These are phyloP conservation scores for Apodospora peruviana DNA, from an alignment of 495 filamentous ascomycete genomes.

Conservation along the genomic window DNA sequence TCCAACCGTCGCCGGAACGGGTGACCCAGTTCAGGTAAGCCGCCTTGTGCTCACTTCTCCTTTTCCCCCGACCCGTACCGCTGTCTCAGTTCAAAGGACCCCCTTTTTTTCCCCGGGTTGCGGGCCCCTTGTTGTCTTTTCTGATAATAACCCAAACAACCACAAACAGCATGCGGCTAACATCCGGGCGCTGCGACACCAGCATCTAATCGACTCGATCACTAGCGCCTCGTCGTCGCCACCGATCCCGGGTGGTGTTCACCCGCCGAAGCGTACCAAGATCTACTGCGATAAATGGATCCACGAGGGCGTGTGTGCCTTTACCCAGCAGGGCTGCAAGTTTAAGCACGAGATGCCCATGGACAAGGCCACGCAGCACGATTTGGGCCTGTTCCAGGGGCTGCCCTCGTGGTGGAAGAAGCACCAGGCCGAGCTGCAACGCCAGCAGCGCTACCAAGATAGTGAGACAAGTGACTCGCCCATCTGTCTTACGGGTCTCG, in stretches of 20 bases:
- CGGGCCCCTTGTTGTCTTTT: not conserved
- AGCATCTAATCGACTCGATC: conserved; percentile 20
- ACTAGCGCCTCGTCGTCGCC: conserved; percentile 4
- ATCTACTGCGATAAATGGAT: conserved; percentile 86
- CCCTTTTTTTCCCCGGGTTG: not conserved
- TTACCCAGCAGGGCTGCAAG: conserved; percentile 75
- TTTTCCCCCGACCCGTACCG: no score
- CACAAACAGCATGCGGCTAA: conserved; percentile 10
- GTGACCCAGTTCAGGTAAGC: not conserved
- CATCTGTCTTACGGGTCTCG: not conserved
- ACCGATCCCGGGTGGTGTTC: not conserved
- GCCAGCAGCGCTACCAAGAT: conserved; percentile 3
- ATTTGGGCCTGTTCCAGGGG: conserved; percentile 56
- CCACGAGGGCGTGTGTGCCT: conserved; percentile 76
- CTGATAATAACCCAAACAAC: not conserved
- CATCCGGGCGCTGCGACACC: not conserved
- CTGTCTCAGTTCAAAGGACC: no score
- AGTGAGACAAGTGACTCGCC: not conserved
- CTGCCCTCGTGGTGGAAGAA: conserved; percentile 49
- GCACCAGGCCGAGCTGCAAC: conserved; percentile 36
- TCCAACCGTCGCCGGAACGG: not conserved
- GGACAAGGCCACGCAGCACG: conserved; percentile 51
- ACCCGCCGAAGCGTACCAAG: conserved; percentile 46
- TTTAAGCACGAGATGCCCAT: conserved; percentile 85
- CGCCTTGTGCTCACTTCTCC: not conserved